Base-by-base conservation (phyloP, 1,284 basidiomycete genomes). In the Schizopora paradoxa region DNA sequence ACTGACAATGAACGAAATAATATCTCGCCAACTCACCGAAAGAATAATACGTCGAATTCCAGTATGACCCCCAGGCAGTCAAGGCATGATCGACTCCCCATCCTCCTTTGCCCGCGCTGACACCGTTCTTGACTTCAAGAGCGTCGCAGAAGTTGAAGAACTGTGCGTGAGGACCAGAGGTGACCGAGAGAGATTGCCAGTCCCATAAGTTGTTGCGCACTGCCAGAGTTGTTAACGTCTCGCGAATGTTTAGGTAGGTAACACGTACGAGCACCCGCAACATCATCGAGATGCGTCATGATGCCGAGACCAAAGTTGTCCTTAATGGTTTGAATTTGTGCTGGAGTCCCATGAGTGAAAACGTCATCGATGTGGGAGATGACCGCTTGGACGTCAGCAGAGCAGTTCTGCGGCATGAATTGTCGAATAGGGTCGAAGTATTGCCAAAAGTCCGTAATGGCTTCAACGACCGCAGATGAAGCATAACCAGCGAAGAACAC, bases 111-210 rank as follows among this genome's bases (percentile, higher is more conserved):
- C 73, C 66, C 4, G 83, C 81, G 41, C 53, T 72, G 2, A 70
- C 65, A 4, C 80, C 80, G 47, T 82, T 55, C 58, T 79, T 79
- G 19, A 84, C 79, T 60, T 87, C 83, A 0, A 87, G 65, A 0
- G 81, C 79, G 55, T 87, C 82, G 51, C 85, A 87, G 62, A 86
- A 87, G 13, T 71, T 39, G 62, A 69, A 80, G 64, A 87, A 87
- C 22, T 61, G 51, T 3, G 58, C 53, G 6, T 61, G 66, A 4
- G 66, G 57, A 2, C 66, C 66, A 1, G 65, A 63, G 4, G 66
- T 67, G 1, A 75, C 72, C 41, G 74, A 72, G 6, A 82, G 59
- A 14, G 61, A 63, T 55, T 83, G 81, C 80, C 81, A 85, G 49
- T 57, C 71, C 61, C 53, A 72, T 50, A 64, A 65, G 57, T 64